phyloP scores from a whole-genome alignment of 1,139 yeast species.

The Maudiozyma humilis region DNA sequence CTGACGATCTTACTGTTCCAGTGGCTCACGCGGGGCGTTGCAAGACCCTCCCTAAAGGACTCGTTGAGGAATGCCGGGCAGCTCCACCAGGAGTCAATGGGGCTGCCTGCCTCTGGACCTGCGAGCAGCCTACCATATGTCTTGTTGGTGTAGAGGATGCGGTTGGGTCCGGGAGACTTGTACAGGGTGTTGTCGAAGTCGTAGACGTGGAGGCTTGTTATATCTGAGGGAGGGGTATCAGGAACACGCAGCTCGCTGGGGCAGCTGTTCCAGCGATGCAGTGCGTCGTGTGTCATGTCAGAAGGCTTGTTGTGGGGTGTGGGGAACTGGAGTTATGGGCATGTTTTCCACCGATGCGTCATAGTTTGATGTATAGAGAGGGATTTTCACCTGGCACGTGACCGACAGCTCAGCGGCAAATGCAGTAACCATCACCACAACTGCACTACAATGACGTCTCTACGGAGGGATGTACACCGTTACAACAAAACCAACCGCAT shows the following conservation, averaged over 20 bases:
- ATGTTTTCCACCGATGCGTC: too few species aligned
- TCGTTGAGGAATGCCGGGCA: conserved; percentile 32
- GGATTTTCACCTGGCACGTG: too few species aligned
- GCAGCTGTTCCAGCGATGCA: conserved; percentile 25
- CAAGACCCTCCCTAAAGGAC: conserved; percentile 22
- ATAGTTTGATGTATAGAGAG: too few species aligned
- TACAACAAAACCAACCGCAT: too few species aligned
- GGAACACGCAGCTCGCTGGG: conserved; percentile 16
- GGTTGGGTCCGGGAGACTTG: conserved; percentile 39
- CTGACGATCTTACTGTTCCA: conserved; percentile 38
- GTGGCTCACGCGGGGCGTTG: conserved; percentile 21
- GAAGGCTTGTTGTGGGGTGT: too few species aligned
- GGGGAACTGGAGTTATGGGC: too few species aligned
- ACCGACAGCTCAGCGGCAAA: too few species aligned
- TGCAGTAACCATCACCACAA: too few species aligned
- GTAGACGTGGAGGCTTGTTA: conserved; percentile 35
- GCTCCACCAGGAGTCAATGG: conserved; percentile 43
- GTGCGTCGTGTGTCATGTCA: conserved; percentile 4
- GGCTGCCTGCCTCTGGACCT: conserved; percentile 13
- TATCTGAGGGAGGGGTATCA: conserved; percentile 5
- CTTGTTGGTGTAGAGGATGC: conserved; percentile 30
- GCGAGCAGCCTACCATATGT: conserved; percentile 13
- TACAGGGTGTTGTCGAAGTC: conserved; percentile 44
- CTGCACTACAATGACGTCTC: too few species aligned
- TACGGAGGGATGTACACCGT: too few species aligned